Evolutionary conservation across 2,329 filamentous ascomycete genomes (phyloP).

Genomic region (Diaporthe aspalathi): DNA sequence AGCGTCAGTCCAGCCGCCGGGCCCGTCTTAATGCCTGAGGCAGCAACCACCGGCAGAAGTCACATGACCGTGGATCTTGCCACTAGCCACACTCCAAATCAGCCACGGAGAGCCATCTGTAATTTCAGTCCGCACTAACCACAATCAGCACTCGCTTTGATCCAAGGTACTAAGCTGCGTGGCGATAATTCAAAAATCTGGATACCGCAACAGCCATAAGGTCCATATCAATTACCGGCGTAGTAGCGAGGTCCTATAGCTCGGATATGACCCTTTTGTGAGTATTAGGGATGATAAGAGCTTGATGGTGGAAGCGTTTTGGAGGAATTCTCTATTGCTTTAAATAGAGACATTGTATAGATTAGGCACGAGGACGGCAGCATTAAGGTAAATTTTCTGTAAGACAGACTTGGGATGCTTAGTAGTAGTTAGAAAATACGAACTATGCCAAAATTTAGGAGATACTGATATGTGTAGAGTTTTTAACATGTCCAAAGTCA

Average conservation of each 20-base stretch:
- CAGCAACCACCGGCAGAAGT: too few species aligned
- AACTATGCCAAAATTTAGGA: too few species aligned
- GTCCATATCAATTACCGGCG: not conserved
- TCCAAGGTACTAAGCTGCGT: not conserved
- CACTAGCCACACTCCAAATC: not conserved
- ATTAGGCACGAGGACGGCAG: too few species aligned
- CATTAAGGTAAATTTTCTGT: not conserved
- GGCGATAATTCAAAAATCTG: not conserved
- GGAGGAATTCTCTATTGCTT: too few species aligned
- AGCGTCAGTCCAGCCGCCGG: too few species aligned
- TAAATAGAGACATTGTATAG: not conserved
- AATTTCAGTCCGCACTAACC: too few species aligned
- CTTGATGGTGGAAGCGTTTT: too few species aligned
- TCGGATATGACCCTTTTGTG: not conserved
- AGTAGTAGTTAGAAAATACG: not conserved
- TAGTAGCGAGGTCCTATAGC: not conserved
- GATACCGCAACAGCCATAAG: not conserved
- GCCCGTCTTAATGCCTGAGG: too few species aligned
- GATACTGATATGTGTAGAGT: too few species aligned
- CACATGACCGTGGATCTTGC: too few species aligned
- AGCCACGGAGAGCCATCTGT: not conserved
- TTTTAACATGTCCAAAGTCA: too few species aligned
- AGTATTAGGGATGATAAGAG: not conserved
- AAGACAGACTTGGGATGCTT: not conserved
- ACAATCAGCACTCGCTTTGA: not conserved